These are phyloP conservation scores for Pythium sp. DNA, from an alignment of 352 stramenopile species.

Conservation along the genomic window DNA sequence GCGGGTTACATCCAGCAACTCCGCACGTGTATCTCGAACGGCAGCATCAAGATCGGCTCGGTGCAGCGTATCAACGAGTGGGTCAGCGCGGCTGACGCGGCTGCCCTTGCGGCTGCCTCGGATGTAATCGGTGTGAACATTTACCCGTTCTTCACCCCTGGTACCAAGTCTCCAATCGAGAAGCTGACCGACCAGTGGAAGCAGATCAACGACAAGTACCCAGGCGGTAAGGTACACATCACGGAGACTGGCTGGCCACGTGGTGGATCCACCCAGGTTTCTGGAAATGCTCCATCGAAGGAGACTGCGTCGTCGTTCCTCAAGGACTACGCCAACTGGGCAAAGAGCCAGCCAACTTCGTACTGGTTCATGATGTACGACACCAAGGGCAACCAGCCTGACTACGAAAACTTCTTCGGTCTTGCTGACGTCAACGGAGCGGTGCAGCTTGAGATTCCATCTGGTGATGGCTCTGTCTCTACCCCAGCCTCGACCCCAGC, in stretches of 20 bases:
- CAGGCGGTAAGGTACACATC: constrained; percentile 29
- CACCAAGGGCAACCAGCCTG: constrained; percentile 24
- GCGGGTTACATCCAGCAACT: constrained; percentile 53
- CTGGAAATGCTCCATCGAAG: constrained; percentile 27
- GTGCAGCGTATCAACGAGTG: constrained; percentile 45
- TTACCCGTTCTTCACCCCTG: constrained; percentile 46
- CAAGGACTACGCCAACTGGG: constrained; percentile 32
- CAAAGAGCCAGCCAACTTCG: constrained; percentile 21
- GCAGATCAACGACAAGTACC: constrained; percentile 32
- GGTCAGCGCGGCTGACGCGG: constrained; percentile 27
- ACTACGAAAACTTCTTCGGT: constrained; percentile 47
- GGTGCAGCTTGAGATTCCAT: constrained; percentile 29
- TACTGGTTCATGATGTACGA: constrained; percentile 55
- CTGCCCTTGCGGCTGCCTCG: constrained; percentile 24
- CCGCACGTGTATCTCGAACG: constrained; percentile 40
- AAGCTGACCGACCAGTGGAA: constrained; percentile 35
- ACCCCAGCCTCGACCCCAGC: constrained; percentile 1
- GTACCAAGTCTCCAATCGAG: constrained; percentile 27
- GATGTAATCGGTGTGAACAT: constrained; percentile 48
- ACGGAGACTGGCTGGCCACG: constrained; percentile 46
- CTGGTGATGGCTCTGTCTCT: constrained; percentile 13
- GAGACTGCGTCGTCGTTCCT: constrained; percentile 26
- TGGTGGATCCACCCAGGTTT: constrained; percentile 15
- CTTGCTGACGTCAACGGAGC: constrained; percentile 25
- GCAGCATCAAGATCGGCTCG: constrained; percentile 49